phyloP scores from a whole-genome alignment of 75 land plant genomes.

The Selaginella tamariscina region DNA sequence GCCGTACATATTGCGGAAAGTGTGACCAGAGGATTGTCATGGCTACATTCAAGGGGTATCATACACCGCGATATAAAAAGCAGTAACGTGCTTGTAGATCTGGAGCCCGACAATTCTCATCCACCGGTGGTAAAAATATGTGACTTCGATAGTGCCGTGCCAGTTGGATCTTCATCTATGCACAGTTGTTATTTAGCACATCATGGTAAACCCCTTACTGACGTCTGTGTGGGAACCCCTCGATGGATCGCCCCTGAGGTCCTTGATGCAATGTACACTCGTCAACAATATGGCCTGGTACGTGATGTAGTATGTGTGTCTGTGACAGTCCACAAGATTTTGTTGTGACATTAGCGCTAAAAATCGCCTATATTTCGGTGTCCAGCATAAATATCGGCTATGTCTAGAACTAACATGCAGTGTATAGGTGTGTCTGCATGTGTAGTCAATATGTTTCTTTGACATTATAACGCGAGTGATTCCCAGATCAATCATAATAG shows the following conservation, averaged over 20 bases:
- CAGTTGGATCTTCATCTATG: conserved; percentile 45
- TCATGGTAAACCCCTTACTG: conserved; percentile 58
- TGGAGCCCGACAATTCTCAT: conserved; percentile 34
- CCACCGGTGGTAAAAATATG: conserved; percentile 73
- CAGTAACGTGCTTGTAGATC: conserved; percentile 73
- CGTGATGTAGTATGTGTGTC: too few relatives aligned
- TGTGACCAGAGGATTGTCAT: conserved; percentile 60
- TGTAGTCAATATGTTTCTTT: too few relatives aligned
- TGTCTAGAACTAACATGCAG: too few relatives aligned
- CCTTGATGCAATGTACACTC: conserved; percentile 55
- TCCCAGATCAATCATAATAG: background rate
- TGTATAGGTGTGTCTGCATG: too few relatives aligned
- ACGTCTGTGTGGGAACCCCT: conserved; percentile 89
- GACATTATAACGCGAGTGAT: too few relatives aligned
- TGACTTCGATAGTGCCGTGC: conserved; percentile 94
- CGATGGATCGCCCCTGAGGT: conserved; percentile 99
- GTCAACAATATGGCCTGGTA: conserved; percentile 68
- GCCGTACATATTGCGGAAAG: conserved; percentile 66
- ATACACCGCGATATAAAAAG: conserved; percentile 93
- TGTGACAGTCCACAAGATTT: too few relatives aligned
- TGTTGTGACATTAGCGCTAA: too few relatives aligned
- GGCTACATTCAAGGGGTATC: conserved; percentile 74
- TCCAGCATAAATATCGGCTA: too few relatives aligned
- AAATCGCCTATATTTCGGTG: too few relatives aligned
- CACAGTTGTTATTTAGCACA: conserved; percentile 91